A percentile compares a stretch with the other conserved stretches of the same genome.
phyloP scores from a whole-genome alignment of 129 eudicot genomes.

The Saussurea involucrata region DNA sequence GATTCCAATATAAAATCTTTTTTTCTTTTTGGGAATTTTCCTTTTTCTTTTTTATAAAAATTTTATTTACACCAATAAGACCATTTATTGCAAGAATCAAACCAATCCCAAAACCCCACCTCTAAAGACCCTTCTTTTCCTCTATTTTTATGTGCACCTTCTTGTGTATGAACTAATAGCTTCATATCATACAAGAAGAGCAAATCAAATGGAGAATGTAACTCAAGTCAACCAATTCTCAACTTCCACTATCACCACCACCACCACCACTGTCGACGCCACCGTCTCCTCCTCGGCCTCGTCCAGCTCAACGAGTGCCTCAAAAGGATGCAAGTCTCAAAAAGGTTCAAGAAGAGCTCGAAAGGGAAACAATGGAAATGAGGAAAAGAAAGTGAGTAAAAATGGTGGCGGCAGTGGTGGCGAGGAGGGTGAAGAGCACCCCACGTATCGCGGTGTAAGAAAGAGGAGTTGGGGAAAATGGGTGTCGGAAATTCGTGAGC shows the following conservation, averaged over 20 bases:
- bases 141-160: slow-evolving; percentile 29
- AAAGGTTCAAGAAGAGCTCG: slow-evolving; percentile 18
- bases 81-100: slow-evolving; percentile 29
- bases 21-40: slow-evolving; percentile 5
- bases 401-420: background rate
- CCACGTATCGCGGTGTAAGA: slow-evolving; percentile 53
- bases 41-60: background rate
- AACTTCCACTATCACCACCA: slow-evolving; percentile 25
- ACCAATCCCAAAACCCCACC: slow-evolving; percentile 12
- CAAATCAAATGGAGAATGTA: slow-evolving; percentile 22
- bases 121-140: background rate
- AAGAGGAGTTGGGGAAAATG: slow-evolving; percentile 76
- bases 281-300: slow-evolving; percentile 11
- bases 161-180: slow-evolving; percentile 6
- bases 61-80: slow-evolving; percentile 10
- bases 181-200: slow-evolving; percentile 18
- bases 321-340: slow-evolving; percentile 14
- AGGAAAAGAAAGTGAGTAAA: slow-evolving; percentile 8
- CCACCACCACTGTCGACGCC: background rate
- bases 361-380: slow-evolving; percentile 33
- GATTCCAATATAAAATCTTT: background rate
- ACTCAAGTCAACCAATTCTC: slow-evolving; percentile 23
- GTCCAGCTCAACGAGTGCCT: background rate
- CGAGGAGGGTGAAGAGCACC: slow-evolving; percentile 30
- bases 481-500: slow-evolving; percentile 80